A percentile compares a stretch with the other conserved stretches of the same genome.
These are phyloP conservation scores for Venturia pyrina DNA, from an alignment of 2,329 filamentous ascomycete species.

Conservation along the genomic window DNA sequence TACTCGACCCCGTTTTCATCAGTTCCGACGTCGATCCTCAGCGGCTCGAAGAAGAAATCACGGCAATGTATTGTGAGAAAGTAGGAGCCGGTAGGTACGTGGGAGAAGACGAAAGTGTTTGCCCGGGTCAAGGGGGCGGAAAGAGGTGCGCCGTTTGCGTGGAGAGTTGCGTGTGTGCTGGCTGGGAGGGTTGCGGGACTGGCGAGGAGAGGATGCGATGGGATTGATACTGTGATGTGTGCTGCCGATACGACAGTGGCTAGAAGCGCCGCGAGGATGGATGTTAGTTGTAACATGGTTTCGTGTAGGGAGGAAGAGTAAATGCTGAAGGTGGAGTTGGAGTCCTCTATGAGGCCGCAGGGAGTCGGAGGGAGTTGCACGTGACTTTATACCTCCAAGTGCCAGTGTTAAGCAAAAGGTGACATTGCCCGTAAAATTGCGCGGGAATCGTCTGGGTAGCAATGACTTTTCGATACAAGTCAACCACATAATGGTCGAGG, in stretches of 20 bases:
- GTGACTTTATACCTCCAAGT: neutral
- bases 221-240: constrained; percentile 42
- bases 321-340: neutral
- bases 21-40: constrained; percentile 62
- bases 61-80: constrained; percentile 70
- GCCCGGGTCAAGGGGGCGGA: constrained; percentile 55
- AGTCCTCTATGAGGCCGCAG: neutral
- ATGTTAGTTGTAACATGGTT: neutral
- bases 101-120: constrained; percentile 66
- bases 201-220: constrained; percentile 31
- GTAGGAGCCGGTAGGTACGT: constrained; percentile 64
- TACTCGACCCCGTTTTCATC: constrained; percentile 20
- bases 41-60: constrained; percentile 65
- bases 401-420: too few species aligned
- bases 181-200: constrained; percentile 39
- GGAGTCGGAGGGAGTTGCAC: neutral
- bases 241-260: constrained; percentile 29
- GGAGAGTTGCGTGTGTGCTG: constrained; percentile 57
- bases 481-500: neutral
- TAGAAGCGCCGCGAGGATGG: constrained; percentile 18
- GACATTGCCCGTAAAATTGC: too few species aligned
- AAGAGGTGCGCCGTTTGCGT: constrained; percentile 40
- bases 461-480: neutral
- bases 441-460: neutral
- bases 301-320: neutral